phyloP scores from a whole-genome alignment of 208 protist genomes.

The Leishmania aethiopica region DNA sequence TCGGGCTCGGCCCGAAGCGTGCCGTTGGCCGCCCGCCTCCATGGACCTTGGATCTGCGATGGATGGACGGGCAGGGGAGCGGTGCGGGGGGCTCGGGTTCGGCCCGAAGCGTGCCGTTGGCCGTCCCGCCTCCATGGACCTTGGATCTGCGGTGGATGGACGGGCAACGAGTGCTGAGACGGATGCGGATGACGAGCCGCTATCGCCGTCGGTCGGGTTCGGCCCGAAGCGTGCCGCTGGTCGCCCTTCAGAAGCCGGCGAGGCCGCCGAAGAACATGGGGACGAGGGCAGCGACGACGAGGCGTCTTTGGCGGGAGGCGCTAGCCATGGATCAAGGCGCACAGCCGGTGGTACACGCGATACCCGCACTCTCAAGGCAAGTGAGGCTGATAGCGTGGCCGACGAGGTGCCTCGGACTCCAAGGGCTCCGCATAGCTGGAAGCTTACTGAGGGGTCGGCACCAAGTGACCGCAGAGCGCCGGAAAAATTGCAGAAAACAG shows the following conservation, averaged over 20 bases:
- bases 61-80: background rate
- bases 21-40: background rate
- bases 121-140: background rate
- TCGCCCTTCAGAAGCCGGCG: background rate
- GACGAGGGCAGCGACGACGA: background rate
- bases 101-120: background rate
- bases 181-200: background rate
- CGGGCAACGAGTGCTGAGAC: background rate
- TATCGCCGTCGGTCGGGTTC: conserved; percentile 1
- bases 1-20: background rate
- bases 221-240: background rate
- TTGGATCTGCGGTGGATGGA: background rate
- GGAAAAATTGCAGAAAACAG: background rate
- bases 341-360: background rate
- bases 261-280: background rate
- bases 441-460: background rate
- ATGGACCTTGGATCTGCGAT: background rate
- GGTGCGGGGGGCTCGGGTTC: no score
- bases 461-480: background rate
- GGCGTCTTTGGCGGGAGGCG: background rate
- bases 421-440: background rate
- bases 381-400: background rate
- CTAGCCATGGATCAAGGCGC: background rate
- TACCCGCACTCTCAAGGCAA: background rate
- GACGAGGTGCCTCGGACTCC: background rate